Conservation (phyloP, 306 rosid species). For the Pterocarpus macrocarpus region DNA sequence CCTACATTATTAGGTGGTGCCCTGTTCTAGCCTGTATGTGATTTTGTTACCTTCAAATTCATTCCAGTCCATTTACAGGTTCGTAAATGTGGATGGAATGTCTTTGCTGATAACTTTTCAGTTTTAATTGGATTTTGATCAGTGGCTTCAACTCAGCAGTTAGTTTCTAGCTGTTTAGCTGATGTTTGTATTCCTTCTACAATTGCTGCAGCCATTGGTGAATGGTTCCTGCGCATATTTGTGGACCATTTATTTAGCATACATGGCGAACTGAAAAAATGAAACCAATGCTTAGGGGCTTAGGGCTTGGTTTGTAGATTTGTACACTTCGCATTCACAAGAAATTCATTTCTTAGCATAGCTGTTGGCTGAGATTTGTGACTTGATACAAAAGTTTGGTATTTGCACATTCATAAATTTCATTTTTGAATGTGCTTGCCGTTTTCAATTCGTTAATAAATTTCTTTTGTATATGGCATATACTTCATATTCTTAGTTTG, state of each 20-base stretch:
- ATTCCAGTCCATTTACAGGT: conserved; percentile 80
- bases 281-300: neutral
- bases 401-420: conserved; percentile 24
- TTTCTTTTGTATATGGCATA: neutral
- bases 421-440: neutral
- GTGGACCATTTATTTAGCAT: conserved; percentile 82
- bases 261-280: conserved; percentile 70
- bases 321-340: neutral
- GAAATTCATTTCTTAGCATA: neutral
- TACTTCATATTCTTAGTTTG: too few relatives aligned
- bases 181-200: conserved; percentile 8
- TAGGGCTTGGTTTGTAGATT: conserved; percentile 13
- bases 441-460: neutral
- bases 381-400: neutral
- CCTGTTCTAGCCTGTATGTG: conserved; percentile 77
- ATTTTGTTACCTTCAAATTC: conserved; percentile 74
- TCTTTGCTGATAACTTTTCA: conserved; percentile 13
- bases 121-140: conserved; percentile 13
- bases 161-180: conserved; percentile 18
- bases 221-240: conserved; percentile 71
- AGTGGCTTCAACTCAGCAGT: conserved; percentile 1
- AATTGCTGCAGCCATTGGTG: conserved; percentile 73
- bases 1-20: conserved; percentile 70
- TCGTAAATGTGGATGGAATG: conserved; percentile 12
- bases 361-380: neutral